phyloP scores from a whole-genome alignment of 2,329 filamentous ascomycete genomes.

The Sclerotinia nivalis region DNA sequence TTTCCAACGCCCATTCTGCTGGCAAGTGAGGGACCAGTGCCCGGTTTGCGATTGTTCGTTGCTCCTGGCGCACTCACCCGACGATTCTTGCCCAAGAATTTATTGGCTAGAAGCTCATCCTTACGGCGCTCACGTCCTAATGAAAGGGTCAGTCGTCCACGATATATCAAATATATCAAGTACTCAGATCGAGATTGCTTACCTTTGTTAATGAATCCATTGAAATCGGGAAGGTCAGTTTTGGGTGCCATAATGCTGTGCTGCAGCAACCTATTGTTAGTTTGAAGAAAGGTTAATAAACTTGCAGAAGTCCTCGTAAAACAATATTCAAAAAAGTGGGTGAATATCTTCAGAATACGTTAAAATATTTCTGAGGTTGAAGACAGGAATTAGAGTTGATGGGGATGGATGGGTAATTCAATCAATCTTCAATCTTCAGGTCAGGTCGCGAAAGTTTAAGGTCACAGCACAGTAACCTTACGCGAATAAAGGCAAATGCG shows the following conservation, averaged over 20 bases:
- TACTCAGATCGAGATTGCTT: slow-evolving; percentile 3
- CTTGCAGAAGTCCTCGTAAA: not conserved
- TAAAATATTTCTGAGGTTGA: not conserved
- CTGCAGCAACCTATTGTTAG: not conserved
- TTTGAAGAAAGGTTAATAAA: not conserved
- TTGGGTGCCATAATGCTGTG: slow-evolving; percentile 38
- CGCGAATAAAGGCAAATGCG: not conserved
- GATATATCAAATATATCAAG: not conserved
- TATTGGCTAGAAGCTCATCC: slow-evolving; percentile 69
- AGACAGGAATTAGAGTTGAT: not conserved
- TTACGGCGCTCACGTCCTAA: slow-evolving; percentile 64
- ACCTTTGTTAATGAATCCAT: slow-evolving; percentile 41
- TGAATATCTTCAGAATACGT: not conserved
- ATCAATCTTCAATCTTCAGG: not conserved
- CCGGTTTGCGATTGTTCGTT: slow-evolving; percentile 48
- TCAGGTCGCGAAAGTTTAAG: slow-evolving; percentile 15
- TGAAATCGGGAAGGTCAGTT: slow-evolving; percentile 38
- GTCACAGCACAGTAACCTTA: not conserved
- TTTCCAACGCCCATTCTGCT: slow-evolving; percentile 74
- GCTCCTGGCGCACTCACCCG: slow-evolving; percentile 58
- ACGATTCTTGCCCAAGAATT: slow-evolving; percentile 64
- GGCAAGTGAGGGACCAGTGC: slow-evolving; percentile 59
- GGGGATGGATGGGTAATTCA: not conserved
- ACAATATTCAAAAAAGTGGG: not conserved
- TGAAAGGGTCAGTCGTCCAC: slow-evolving; percentile 26